phyloP scores from a whole-genome alignment of 2,329 filamentous ascomycete genomes.

The Hymenoscyphus occultus region DNA sequence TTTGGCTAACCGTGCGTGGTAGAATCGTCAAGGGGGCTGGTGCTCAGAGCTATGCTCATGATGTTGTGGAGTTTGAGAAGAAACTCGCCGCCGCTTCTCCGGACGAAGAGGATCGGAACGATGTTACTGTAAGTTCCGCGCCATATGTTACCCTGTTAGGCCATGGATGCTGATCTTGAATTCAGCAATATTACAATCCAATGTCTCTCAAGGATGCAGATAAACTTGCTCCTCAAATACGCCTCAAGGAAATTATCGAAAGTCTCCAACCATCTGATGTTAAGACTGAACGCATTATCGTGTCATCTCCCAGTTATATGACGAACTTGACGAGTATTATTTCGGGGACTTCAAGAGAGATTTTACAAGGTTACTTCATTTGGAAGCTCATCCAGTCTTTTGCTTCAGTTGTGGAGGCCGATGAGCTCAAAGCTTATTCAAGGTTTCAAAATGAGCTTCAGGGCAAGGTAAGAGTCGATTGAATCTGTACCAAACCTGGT shows the following conservation, averaged over 20 bases:
- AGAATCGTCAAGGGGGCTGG: not conserved
- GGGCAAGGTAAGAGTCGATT: constrained; percentile 45
- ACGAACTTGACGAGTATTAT: constrained; percentile 56
- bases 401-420: constrained; percentile 53
- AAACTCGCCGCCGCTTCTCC: constrained; percentile 59
- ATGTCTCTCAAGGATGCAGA: constrained; percentile 54
- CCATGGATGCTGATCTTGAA: constrained; percentile 18
- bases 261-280: constrained; percentile 50
- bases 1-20: not conserved
- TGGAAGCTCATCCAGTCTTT: constrained; percentile 61
- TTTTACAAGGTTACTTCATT: constrained; percentile 59
- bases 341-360: constrained; percentile 49
- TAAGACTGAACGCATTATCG: constrained; percentile 52
- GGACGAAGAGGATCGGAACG: constrained; percentile 54
- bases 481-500: not conserved
- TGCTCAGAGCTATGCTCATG: constrained; percentile 29
- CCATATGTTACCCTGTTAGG: not conserved
- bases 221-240: constrained; percentile 54
- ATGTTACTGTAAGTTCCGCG: constrained; percentile 49
- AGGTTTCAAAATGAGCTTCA: constrained; percentile 59
- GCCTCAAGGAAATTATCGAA: constrained; percentile 50
- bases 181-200: constrained; percentile 62
- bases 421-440: constrained; percentile 56
- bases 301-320: constrained; percentile 59
- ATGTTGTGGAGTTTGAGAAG: constrained; percentile 57